Evolutionary conservation across 176 grass and related monocot genomes (phyloP), one percentile per base, ranked within the genome.

Genomic region (Musa troglodytarum): DNA sequence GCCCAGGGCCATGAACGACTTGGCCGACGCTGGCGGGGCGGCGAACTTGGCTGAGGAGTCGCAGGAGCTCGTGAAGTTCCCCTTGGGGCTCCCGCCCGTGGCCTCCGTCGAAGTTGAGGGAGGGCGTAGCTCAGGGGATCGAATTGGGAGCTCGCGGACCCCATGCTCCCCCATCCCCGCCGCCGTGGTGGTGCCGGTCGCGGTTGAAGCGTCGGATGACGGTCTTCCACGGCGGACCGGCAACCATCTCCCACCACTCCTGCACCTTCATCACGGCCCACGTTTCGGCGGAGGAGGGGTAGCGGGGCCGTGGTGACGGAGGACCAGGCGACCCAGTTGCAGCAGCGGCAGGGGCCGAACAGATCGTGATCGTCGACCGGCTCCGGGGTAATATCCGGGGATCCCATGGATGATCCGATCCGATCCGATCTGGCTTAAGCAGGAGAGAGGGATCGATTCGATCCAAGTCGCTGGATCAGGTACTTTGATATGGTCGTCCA

Each of bases 201-300:
- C 90, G 79, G 25, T 87, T 81, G 89, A 96, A 88, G 11, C 83
- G 87, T 23, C 93, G 90, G 83, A 93, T 97, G 74, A 97, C 93
- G 84, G 94, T 97, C 83, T 97, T 97, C 94, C 94, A 97, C 50
- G 82, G 81, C 63, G 94, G 94, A 1, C 94, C 90, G 1, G 94
- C 94, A 2, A 93, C 88, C 25, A 97, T 77, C 86, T 97, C 94
- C 57, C 88, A 93, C 90, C 90, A 97, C 84, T 97, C 90, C 12
- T 90, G 80, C 67, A 93, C 82, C 88, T 93, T 97, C 90, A 89
- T 89, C 10, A 89, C 23, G 52, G 86, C 82, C 57, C 81, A 76
- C 49, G 34, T 49, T 76, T 20, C 23, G 52, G 19, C 29, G 52
- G 11, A 61, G 63, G n/a, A 34, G 28, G 80, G 0, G 81, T 79